phyloP scores from a whole-genome alignment of 2,329 filamentous ascomycete species.

The Sporothrix pseudoabietina region DNA sequence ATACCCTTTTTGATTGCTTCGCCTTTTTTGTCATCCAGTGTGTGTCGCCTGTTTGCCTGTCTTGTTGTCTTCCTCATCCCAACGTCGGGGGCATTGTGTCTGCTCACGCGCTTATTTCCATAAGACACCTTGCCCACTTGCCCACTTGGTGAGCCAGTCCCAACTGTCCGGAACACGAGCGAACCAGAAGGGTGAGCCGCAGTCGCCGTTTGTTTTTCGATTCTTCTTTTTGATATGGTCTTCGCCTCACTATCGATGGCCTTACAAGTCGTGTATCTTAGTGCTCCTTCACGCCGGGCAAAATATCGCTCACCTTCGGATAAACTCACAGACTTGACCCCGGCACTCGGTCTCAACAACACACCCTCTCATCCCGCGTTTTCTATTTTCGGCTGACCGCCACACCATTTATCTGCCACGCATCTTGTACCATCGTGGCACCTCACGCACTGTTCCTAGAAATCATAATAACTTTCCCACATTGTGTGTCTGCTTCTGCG shows the following conservation, averaged over 20 bases:
- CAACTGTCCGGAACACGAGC: not conserved
- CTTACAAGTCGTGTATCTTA: not conserved
- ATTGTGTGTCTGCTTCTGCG: not conserved
- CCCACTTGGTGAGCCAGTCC: not conserved
- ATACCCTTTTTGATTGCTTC: not conserved
- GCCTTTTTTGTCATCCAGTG: not conserved
- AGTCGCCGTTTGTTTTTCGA: not conserved
- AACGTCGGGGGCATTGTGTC: conserved; percentile 1
- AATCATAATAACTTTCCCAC: not conserved
- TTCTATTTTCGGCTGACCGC: not conserved
- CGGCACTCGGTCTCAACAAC: not conserved
- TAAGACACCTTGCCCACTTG: not conserved
- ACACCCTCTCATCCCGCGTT: not conserved
- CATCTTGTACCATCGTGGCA: not conserved
- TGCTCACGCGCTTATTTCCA: conserved; percentile 4
- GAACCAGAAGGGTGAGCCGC: conserved; percentile 3
- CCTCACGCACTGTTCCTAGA: not conserved
- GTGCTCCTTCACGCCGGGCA: not conserved
- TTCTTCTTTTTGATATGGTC: not conserved
- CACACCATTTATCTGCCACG: not conserved
- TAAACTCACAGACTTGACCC: not conserved
- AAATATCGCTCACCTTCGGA: not conserved
- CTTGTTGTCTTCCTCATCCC: not conserved
- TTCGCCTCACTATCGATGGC: not conserved
- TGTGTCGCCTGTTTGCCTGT: not conserved